phyloP scores from a whole-genome alignment of 2,329 filamentous ascomycete genomes.

The Colletotrichum orchidophilum region DNA sequence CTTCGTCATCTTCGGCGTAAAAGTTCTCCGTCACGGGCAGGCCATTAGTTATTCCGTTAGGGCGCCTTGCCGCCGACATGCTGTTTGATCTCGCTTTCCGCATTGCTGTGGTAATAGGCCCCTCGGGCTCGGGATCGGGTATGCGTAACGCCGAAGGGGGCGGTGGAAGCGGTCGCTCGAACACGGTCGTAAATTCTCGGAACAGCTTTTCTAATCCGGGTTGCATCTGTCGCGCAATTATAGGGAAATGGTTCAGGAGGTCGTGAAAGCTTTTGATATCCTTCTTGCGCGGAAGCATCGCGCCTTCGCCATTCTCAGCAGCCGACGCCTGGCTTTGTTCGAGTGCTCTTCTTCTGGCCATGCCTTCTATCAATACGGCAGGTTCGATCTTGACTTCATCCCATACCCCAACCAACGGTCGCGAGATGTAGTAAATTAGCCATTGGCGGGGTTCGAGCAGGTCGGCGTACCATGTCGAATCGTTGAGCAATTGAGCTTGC shows the following conservation, averaged over 20 bases:
- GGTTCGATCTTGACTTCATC: constrained; percentile 78
- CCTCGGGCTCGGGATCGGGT: constrained; percentile 66
- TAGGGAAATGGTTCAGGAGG: constrained; percentile 88
- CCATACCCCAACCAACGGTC: constrained; percentile 84
- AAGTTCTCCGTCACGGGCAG: constrained; percentile 69
- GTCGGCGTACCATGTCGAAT: constrained; percentile 89
- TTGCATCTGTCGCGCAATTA: constrained; percentile 97
- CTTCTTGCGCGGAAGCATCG: constrained; percentile 76
- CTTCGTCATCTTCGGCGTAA: constrained; percentile 89
- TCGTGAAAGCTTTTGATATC: constrained; percentile 92
- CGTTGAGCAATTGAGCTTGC: constrained; percentile 86
- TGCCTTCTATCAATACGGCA: constrained; percentile 65
- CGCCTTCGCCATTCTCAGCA: constrained; percentile 52
- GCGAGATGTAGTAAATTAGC: constrained; percentile 96
- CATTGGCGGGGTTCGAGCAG: constrained; percentile 91
- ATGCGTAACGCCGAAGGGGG: constrained; percentile 71
- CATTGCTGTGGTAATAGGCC: constrained; percentile 64
- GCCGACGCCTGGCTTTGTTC: constrained; percentile 48
- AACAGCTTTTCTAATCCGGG: constrained; percentile 89
- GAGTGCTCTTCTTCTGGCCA: constrained; percentile 48
- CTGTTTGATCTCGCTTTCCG: constrained; percentile 65
- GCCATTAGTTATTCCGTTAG: constrained; percentile 44
- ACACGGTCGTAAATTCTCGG: constrained; percentile 84
- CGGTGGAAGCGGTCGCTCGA: constrained; percentile 85
- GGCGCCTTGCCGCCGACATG: constrained; percentile 43